Evolutionary conservation across 2,329 filamentous ascomycete species (phyloP), one percentile per base, ranked within the genome.

Genomic region (Sarocladium oryzae): DNA sequence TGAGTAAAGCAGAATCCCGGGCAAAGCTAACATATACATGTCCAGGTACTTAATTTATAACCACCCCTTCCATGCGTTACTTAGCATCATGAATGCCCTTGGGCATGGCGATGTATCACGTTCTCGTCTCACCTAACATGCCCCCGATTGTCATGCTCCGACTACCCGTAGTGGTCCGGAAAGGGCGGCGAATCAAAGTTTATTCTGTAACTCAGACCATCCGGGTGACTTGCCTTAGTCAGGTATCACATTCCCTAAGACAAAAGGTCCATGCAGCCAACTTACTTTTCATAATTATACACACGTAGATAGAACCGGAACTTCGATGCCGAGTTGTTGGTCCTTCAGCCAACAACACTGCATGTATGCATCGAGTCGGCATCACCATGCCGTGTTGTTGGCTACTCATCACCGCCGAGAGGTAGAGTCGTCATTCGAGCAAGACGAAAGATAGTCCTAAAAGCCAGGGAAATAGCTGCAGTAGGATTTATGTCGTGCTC

Each of bases 121-220:
- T 36, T 36, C 33, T 36, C 33, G 33, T 36, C 33, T 36, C 33
- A 36, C 15, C 33, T 36, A n/a, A 36, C 15, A 36, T 36, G 33
- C 35, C 35, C 35, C 35, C n/a, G 35, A 37, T 37, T 37, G 9
- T 18, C 35, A 37, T 37, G 35, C 35, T 37, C 35, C 35, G 35
- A 18, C 35, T 37, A 37, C 35, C n/a, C 35, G 35, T 37, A 37
- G 35, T 37, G 35, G n/a, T 37, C 35, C 35, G 37, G 37, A 40
- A 40, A 40, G 37, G 37, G 37, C 37, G 13, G 37, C 37, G 20
- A 40, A 40, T 40, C 37, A 40, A 40, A 40, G 37, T 40, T 20
- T 40, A 40, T 40, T 40, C 37, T 40, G 23, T 23, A 40, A 40
- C 37, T 23, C 23, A 40, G 35, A 10, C 16, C 35, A n/a, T 37